These are phyloP conservation scores for Colletotrichum kahawae DNA, from an alignment of 2,329 filamentous ascomycete species.

Conservation along the genomic window DNA sequence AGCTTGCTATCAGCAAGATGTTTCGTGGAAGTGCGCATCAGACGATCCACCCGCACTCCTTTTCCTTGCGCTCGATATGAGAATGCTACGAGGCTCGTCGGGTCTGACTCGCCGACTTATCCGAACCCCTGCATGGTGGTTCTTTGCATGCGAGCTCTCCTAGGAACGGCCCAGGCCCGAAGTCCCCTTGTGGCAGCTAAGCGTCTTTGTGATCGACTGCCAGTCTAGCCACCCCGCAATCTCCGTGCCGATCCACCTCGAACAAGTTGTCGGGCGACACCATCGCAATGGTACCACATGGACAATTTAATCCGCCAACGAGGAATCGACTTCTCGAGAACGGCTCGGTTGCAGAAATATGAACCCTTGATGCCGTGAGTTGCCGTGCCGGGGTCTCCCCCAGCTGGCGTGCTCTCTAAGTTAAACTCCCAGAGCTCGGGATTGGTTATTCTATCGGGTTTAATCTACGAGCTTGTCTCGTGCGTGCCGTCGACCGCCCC, in stretches of 20 bases:
- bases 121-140: neutral
- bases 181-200: neutral
- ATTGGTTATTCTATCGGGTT: conserved; percentile 2
- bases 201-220: neutral
- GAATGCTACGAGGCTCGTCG: neutral
- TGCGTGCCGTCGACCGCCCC: neutral
- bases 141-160: neutral
- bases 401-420: neutral
- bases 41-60: neutral
- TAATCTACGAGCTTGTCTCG: neutral
- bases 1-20: neutral
- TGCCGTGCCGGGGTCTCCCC: neutral
- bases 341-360: neutral
- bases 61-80: neutral
- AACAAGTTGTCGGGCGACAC: neutral
- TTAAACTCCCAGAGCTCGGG: neutral
- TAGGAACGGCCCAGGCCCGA: neutral
- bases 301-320: conserved; percentile 15
- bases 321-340: neutral
- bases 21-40: neutral
- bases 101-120: neutral
- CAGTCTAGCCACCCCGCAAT: neutral
- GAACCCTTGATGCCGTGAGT: neutral
- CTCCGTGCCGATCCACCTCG: neutral
- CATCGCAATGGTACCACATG: neutral